A percentile compares a stretch with the other conserved stretches of the same genome.
Evolutionary conservation across 768 basidiomycete genomes (phyloP).

Genomic region (Leccinum disarticulatum): DNA sequence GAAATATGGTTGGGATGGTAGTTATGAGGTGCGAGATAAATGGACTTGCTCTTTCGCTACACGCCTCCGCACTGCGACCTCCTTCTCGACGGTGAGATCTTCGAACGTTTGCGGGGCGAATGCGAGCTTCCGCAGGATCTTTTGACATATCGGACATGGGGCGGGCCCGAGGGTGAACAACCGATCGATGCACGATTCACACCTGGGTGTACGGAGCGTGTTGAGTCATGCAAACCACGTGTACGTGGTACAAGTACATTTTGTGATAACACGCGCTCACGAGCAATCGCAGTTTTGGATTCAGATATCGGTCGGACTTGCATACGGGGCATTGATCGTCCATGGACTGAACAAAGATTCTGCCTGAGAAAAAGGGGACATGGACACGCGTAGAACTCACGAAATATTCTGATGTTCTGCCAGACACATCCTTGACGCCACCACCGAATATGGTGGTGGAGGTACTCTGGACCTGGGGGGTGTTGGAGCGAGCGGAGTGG

Average conservation of each 20-base stretch:
- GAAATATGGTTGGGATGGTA: constrained; percentile 4
- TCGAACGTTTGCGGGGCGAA: constrained; percentile 96
- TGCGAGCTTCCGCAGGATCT: constrained; percentile 85
- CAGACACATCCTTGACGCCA: constrained; percentile 84
- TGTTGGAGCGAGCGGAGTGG: constrained; percentile 56
- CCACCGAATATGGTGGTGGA: constrained; percentile 76
- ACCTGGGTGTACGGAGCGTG: constrained; percentile 54
- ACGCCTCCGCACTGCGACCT: constrained; percentile 84
- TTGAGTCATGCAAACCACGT: constrained; percentile 11
- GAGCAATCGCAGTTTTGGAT: constrained; percentile 89
- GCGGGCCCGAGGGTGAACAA: constrained; percentile 95
- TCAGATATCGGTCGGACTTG: constrained; percentile 93
- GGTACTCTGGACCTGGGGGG: constrained; percentile 69
- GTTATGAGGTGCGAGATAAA: background rate
- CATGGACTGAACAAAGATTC: constrained; percentile 54
- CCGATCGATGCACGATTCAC: constrained; percentile 97
- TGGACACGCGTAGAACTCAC: constrained; percentile 42
- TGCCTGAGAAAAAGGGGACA: constrained; percentile 10
- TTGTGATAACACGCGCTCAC: constrained; percentile 99
- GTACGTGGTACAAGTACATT: constrained; percentile 57
- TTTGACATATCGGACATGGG: constrained; percentile 91
- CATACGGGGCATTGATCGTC: constrained; percentile 97
- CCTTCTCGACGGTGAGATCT: constrained; percentile 90
- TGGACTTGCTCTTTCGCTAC: constrained; percentile 80
- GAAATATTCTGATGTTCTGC: constrained; percentile 77